Evolutionary conservation across 1,284 basidiomycete species (phyloP).

Genomic region (Ganoderma lucidum): DNA sequence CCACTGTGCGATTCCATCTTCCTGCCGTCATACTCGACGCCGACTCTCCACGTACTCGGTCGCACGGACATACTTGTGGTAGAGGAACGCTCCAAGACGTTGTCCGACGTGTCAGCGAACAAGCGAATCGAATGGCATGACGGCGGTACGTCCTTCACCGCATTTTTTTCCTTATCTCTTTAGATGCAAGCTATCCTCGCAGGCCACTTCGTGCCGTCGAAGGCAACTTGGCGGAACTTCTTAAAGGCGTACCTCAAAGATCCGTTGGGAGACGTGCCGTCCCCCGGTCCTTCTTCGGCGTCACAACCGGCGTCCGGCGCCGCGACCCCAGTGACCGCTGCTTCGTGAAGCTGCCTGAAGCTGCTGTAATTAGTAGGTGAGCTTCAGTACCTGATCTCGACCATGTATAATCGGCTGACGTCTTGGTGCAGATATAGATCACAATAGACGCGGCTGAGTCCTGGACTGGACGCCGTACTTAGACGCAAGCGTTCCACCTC

Average conservation of each 20-base stretch:
- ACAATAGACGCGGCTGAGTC: neutral
- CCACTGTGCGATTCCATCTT: slow-evolving; percentile 63
- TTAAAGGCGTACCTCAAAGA: slow-evolving; percentile 59
- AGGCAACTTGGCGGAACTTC: slow-evolving; percentile 78
- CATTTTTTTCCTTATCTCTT: too few species aligned
- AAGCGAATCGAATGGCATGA: slow-evolving; percentile 76
- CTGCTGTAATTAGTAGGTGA: neutral
- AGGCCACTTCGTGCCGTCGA: slow-evolving; percentile 86
- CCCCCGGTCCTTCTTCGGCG: slow-evolving; percentile 39
- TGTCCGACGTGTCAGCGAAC: slow-evolving; percentile 67
- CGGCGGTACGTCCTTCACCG: slow-evolving; percentile 62
- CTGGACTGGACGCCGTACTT: neutral
- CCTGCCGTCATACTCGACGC: slow-evolving; percentile 66
- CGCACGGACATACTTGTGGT: slow-evolving; percentile 83
- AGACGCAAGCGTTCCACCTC: neutral
- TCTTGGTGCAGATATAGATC: neutral
- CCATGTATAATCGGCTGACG: neutral
- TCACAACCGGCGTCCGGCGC: slow-evolving; percentile 46
- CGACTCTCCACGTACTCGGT: slow-evolving; percentile 85
- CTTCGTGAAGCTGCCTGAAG: neutral
- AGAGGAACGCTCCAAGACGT: slow-evolving; percentile 69
- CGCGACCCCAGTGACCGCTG: slow-evolving; percentile 42
- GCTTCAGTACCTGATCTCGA: neutral
- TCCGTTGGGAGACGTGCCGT: slow-evolving; percentile 46
- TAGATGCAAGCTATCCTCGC: neutral